Conservation (phyloP, 345 rosid genomes). For the Mercurialis annua region DNA sequence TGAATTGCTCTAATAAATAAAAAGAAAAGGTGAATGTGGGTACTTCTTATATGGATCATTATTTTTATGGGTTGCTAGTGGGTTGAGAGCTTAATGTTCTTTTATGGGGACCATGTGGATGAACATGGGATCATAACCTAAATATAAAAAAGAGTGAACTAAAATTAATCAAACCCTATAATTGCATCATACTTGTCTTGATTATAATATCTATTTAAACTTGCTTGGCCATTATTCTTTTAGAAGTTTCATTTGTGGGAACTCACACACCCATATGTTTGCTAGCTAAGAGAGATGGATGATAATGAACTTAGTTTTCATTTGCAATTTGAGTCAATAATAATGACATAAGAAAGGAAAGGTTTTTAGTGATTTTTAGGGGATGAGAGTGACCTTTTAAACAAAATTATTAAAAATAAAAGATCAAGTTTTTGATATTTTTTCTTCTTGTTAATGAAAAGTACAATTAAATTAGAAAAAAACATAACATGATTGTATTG, state of each 20-base stretch:
- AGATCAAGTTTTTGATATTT: background rate
- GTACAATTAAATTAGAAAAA: too few species aligned
- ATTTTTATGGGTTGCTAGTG: slow-evolving; percentile 33
- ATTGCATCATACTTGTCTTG: slow-evolving; percentile 20
- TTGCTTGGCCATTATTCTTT: slow-evolving; percentile 12
- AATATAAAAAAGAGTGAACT: background rate
- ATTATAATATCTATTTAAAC: slow-evolving; percentile 5
- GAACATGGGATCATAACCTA: slow-evolving; percentile 33
- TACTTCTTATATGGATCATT: slow-evolving; percentile 20
- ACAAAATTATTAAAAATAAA: slow-evolving; percentile 2
- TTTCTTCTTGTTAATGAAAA: background rate
- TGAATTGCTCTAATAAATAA: slow-evolving; percentile 2
- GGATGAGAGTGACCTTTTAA: background rate
- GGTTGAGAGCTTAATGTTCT: slow-evolving; percentile 38
- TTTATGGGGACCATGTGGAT: slow-evolving; percentile 49
- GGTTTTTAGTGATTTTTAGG: background rate
- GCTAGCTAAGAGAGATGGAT: background rate
- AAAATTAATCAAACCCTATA: slow-evolving; percentile 15
- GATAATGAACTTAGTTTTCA: background rate
- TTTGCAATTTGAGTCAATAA: slow-evolving; percentile 9
- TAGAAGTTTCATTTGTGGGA: slow-evolving; percentile 17
- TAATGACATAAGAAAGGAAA: slow-evolving; percentile 14
- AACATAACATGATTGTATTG: too few species aligned
- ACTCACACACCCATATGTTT: background rate
- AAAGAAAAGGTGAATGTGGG: slow-evolving; percentile 12